phyloP scores from a whole-genome alignment of 2,329 filamentous ascomycete species.

The Didymella glomerata region DNA sequence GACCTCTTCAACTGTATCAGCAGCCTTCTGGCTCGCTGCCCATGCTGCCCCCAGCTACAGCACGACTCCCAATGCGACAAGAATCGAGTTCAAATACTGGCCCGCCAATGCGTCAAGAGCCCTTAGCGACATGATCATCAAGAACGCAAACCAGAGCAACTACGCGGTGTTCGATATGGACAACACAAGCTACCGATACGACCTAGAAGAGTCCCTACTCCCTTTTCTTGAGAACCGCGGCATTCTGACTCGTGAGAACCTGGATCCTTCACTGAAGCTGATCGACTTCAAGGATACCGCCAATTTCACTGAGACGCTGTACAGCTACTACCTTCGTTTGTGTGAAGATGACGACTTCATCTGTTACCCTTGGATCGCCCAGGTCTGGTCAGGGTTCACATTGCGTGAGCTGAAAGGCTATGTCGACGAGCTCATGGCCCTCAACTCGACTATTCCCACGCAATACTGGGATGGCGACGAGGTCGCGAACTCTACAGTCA shows the following conservation, averaged over 20 bases:
- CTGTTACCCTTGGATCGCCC: slow-evolving; percentile 44
- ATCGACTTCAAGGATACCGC: slow-evolving; percentile 46
- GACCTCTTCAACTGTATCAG: slow-evolving; percentile 19
- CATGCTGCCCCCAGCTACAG: slow-evolving; percentile 29
- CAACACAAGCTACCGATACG: slow-evolving; percentile 44
- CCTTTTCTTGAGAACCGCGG: slow-evolving; percentile 45
- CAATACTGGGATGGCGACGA: slow-evolving; percentile 42
- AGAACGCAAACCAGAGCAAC: slow-evolving; percentile 44
- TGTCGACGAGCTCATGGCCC: slow-evolving; percentile 43
- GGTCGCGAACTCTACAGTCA: slow-evolving; percentile 30
- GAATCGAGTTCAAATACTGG: slow-evolving; percentile 36
- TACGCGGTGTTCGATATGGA: slow-evolving; percentile 47
- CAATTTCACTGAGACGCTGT: slow-evolving; percentile 43
- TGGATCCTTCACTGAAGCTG: slow-evolving; percentile 41
- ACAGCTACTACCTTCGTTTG: slow-evolving; percentile 43
- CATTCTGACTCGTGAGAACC: slow-evolving; percentile 40
- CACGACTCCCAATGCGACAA: slow-evolving; percentile 22
- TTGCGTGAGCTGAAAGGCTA: slow-evolving; percentile 38
- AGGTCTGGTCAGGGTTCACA: slow-evolving; percentile 42
- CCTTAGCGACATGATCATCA: slow-evolving; percentile 40
- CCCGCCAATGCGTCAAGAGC: slow-evolving; percentile 37
- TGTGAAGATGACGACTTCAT: slow-evolving; percentile 43
- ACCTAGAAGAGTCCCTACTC: slow-evolving; percentile 42
- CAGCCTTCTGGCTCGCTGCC: slow-evolving; percentile 34
- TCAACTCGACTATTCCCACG: slow-evolving; percentile 35